These are phyloP conservation scores for Tulasnella sp. DNA, from an alignment of 768 basidiomycete species.

Conservation along the genomic window DNA sequence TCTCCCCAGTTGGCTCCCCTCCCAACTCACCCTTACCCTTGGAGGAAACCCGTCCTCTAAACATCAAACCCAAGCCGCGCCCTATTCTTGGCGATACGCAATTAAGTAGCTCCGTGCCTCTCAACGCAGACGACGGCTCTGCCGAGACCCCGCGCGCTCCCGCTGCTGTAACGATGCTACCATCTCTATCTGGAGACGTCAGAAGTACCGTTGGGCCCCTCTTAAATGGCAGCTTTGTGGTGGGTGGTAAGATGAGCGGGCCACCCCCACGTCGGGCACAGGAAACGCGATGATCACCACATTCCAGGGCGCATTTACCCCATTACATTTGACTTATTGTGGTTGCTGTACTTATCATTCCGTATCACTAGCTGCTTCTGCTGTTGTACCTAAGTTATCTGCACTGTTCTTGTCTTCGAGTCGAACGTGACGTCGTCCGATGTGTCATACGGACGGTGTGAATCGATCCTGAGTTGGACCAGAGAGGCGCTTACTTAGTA, in stretches of 20 bases:
- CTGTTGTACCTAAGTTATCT: constrained; percentile 7
- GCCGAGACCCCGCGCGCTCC: neutral
- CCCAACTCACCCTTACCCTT: neutral
- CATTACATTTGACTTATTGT: neutral
- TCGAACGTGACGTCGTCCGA: neutral
- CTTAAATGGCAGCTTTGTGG: constrained; percentile 1
- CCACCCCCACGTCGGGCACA: constrained; percentile 1
- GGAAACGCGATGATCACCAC: neutral
- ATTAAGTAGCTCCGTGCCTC: neutral
- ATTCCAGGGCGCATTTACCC: neutral
- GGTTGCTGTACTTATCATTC: neutral
- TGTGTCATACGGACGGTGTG: neutral
- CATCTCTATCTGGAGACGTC: neutral
- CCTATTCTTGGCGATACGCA: neutral
- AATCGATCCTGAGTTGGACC: constrained; percentile 15
- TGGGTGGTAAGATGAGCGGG: constrained; percentile 1
- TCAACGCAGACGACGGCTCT: neutral
- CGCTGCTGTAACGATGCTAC: neutral
- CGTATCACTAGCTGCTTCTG: neutral
- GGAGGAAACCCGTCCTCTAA: neutral
- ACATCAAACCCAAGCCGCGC: neutral
- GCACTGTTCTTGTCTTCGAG: neutral
- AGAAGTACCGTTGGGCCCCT: neutral
- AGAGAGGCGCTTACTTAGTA: neutral
- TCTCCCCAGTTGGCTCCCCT: neutral